Conservation (phyloP, 2,329 filamentous ascomycete genomes). For the Claviceps digitariae region DNA sequence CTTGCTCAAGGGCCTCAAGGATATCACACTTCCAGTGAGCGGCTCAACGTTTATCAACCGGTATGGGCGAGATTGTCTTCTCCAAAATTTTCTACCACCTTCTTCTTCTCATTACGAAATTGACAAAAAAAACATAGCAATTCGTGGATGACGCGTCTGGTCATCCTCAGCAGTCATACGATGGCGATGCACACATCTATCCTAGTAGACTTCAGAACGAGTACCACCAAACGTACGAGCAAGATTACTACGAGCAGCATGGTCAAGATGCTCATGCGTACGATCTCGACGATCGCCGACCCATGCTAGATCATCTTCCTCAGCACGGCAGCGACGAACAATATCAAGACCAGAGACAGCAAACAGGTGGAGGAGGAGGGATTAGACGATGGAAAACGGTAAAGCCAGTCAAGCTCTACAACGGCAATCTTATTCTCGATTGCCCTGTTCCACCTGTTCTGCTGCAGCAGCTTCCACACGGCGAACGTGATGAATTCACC, state of each 20-base stretch:
- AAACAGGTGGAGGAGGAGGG: constrained; percentile 25
- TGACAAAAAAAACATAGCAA: constrained; percentile 24
- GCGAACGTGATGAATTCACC: constrained; percentile 81
- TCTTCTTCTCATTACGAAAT: neutral
- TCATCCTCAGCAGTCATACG: constrained; percentile 33
- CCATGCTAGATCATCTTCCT: constrained; percentile 58
- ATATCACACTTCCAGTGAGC: constrained; percentile 53
- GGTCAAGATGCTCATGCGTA: constrained; percentile 38
- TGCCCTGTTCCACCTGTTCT: constrained; percentile 86
- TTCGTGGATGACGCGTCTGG: constrained; percentile 24
- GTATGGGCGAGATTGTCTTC: constrained; percentile 26
- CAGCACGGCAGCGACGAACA: constrained; percentile 27
- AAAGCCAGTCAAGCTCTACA: constrained; percentile 94
- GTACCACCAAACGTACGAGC: constrained; percentile 16
- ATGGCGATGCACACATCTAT: constrained; percentile 7
- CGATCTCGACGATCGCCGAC: constrained; percentile 57
- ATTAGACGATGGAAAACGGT: constrained; percentile 95
- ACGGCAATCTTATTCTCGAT: constrained; percentile 92
- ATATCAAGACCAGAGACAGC: constrained; percentile 17
- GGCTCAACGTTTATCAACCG: constrained; percentile 71
- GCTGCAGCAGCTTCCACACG: constrained; percentile 77
- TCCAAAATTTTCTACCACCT: constrained; percentile 20
- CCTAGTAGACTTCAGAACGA: constrained; percentile 63
- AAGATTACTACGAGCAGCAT: constrained; percentile 38
- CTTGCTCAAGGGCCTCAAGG: constrained; percentile 22